Percentiles rank a stretch among this genome's conserved stretches.
Conservation (phyloP, 805 yeast genomes). For the Starmerella floricola region DNA sequence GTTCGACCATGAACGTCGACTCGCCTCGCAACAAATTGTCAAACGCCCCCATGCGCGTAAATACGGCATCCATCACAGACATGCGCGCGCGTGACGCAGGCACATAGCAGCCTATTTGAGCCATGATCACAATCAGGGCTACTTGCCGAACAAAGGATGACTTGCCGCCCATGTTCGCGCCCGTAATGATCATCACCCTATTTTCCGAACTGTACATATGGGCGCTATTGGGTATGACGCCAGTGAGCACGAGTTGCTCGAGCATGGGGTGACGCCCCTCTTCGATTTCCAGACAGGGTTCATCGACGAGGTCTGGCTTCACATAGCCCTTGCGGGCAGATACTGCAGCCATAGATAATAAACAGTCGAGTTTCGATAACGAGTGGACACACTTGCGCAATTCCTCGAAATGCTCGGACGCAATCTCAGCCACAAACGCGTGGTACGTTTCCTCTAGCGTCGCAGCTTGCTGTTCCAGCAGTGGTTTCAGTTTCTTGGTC, state of each 20-base stretch:
- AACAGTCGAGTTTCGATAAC: constrained; percentile 51
- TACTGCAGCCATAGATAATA: constrained; percentile 53
- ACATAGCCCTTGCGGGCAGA: constrained; percentile 38
- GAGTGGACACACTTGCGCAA: constrained; percentile 36
- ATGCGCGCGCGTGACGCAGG: constrained; percentile 52
- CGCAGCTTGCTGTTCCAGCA: constrained; percentile 41
- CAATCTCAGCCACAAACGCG: constrained; percentile 32
- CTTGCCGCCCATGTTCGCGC: constrained; percentile 86
- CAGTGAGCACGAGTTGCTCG: constrained; percentile 35
- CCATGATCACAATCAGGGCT: constrained; percentile 58
- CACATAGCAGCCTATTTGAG: constrained; percentile 64
- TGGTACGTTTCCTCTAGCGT: constrained; percentile 40
- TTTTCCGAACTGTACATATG: constrained; percentile 36
- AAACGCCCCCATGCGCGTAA: constrained; percentile 61
- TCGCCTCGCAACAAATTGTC: constrained; percentile 65
- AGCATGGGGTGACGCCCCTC: constrained; percentile 59
- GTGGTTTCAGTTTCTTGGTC: constrained; percentile 45
- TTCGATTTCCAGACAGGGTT: constrained; percentile 38
- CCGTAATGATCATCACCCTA: constrained; percentile 57
- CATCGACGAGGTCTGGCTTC: constrained; percentile 40
- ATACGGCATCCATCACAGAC: constrained; percentile 53
- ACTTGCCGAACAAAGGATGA: constrained; percentile 64
- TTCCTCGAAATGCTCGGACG: constrained; percentile 28
- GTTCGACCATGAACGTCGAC: constrained; percentile 74
- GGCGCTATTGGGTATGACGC: constrained; percentile 58